phyloP scores from a whole-genome alignment of 1,284 basidiomycete species.

The Singerocomus rubriflavus region DNA sequence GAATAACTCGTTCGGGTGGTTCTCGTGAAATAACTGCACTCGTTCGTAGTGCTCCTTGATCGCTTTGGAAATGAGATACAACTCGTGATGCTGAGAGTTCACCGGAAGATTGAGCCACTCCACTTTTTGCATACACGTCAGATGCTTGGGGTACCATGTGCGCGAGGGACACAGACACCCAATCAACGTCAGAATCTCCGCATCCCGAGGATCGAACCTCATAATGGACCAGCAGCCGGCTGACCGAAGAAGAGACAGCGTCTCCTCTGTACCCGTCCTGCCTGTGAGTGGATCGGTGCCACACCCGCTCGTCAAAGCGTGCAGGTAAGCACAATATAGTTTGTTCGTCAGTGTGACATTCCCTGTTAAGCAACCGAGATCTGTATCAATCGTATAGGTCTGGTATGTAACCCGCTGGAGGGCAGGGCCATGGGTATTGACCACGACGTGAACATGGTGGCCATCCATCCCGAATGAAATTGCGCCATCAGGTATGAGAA shows the following conservation, averaged over 20 bases:
- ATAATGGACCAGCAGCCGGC: too few relatives aligned
- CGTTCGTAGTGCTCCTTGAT: constrained; percentile 33
- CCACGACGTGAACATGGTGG: constrained; percentile 27
- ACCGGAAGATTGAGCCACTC: constrained; percentile 16
- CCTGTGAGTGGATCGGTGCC: too few relatives aligned
- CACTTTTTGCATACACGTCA: constrained; percentile 38
- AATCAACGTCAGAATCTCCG: constrained; percentile 31
- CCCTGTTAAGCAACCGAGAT: too few relatives aligned
- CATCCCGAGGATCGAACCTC: too few relatives aligned
- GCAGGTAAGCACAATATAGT: too few relatives aligned
- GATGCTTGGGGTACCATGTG: constrained; percentile 39
- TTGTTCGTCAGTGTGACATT: too few relatives aligned
- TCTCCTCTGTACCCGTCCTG: too few relatives aligned
- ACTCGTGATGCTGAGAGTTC: constrained; percentile 34
- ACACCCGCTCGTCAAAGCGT: too few relatives aligned
- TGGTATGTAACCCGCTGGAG: constrained; percentile 27
- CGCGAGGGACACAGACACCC: constrained; percentile 34
- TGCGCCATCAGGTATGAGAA: constrained; percentile 42
- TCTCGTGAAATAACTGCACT: constrained; percentile 12
- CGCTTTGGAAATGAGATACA: constrained; percentile 22
- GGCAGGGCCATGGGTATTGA: constrained; percentile 15
- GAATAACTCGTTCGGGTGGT: background rate
- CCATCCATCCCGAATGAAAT: constrained; percentile 22
- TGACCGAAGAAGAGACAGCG: too few relatives aligned
- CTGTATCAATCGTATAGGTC: constrained; percentile 28